A percentile compares a stretch with the other conserved stretches of the same genome.
Conservation (phyloP, 345 rosid species). For the Psidium guajava region DNA sequence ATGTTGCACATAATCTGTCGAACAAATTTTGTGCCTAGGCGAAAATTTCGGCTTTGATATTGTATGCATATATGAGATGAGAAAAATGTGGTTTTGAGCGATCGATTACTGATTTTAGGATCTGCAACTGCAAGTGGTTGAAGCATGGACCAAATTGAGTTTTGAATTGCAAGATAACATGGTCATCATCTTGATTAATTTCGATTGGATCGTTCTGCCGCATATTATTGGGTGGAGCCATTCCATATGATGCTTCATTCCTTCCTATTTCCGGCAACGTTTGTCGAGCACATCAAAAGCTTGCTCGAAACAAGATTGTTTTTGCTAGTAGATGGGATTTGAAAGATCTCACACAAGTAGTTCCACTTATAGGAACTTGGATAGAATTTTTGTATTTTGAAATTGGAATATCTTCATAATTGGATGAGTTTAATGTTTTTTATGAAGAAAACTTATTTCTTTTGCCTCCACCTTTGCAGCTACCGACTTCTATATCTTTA, state of each 20-base stretch:
- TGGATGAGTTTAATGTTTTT: neutral
- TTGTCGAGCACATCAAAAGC: neutral
- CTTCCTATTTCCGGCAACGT: neutral
- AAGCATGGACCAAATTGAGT: neutral
- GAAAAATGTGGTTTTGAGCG: neutral
- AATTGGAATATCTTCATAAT: neutral
- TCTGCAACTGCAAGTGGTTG: neutral
- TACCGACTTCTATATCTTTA: neutral
- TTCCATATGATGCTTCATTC: neutral
- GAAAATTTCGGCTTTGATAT: neutral
- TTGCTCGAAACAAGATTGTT: neutral
- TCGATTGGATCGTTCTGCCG: neutral
- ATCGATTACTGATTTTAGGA: neutral
- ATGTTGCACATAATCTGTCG: neutral
- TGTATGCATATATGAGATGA: neutral
- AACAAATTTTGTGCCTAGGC: neutral
- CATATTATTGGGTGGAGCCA: neutral
- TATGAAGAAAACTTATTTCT: neutral
- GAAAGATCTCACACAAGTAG: neutral
- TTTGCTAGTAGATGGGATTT: neutral
- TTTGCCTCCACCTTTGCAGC: neutral
- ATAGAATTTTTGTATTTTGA: neutral
- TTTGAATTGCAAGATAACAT: neutral
- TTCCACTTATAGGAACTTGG: neutral
- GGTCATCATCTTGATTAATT: neutral